Base-by-base conservation (phyloP, 805 yeast species). In the Huiozyma sinensis region DNA sequence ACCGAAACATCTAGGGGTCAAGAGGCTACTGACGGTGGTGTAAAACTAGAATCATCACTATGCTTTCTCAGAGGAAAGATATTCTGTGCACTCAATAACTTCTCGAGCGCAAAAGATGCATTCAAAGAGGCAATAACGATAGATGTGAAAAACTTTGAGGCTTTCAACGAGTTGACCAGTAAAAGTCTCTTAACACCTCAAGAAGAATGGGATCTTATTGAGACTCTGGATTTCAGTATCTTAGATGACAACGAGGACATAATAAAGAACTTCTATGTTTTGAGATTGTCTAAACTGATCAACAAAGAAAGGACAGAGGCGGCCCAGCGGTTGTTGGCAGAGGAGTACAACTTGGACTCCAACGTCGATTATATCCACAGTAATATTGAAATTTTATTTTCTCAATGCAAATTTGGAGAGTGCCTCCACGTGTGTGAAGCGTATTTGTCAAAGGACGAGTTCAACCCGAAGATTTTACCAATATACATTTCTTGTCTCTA, bases 91-190 rank as follows among this genome's bases (percentile, higher is more conserved):
- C 89, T 83, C 56, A 86, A 85, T 59, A 85, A 85, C 62, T 81
- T 85, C 55, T 92, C 83, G 17, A 71, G 75, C 48, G 97, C 97
- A 0, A 87, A 84, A 54, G 88, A 83, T 43, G 82, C 92, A 42
- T 88, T 79, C 54, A 78, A 79, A 56, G 95, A 87, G 56, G 96
- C 97, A 1, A 79, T 89, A 0, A 53, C 76, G 51, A 86, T 85
- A 1, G 97, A 90, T 61, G 88, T 84, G 6, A 86, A 88, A 60
- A 92, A 97, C 63, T 90, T 70, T 60, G 98, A 90, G 52, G 97
- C 97, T 0, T 87, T 87, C 59, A 77, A 84, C 53, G 88, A 83
- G 57, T 71, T 90, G 41, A 73, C 84, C 1, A 66, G 73, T 37
- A 82, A 83, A 52, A 81, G 81, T 55, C 71, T 87, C 53, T 66